These are phyloP conservation scores for Mycena amicta DNA, from an alignment of 768 basidiomycete genomes.

Conservation along the genomic window DNA sequence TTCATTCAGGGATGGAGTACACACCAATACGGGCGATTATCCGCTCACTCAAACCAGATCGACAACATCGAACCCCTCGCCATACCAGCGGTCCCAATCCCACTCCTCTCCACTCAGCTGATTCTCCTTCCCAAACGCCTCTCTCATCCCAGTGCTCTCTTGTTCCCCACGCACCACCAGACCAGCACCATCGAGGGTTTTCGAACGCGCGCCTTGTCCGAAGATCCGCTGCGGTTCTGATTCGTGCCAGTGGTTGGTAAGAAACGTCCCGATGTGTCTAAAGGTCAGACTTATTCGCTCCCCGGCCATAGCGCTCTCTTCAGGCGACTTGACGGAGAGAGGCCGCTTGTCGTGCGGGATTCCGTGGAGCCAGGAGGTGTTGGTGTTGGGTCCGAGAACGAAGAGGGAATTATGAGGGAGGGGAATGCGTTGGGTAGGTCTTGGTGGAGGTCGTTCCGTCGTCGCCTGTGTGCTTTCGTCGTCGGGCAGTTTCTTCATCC, in stretches of 20 bases:
- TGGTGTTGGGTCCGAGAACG: conserved; percentile 74
- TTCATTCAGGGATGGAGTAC: too few species aligned
- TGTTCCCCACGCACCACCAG: conserved; percentile 54
- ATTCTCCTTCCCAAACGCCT: conserved; percentile 77
- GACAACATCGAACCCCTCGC: conserved; percentile 69
- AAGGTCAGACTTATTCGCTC: conserved; percentile 82
- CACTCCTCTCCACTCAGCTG: conserved; percentile 56
- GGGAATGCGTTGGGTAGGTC: conserved; percentile 61
- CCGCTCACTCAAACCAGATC: conserved; percentile 50
- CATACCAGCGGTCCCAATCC: conserved; percentile 70
- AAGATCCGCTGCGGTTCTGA: conserved; percentile 53
- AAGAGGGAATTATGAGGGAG: conserved; percentile 85
- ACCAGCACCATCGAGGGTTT: too few species aligned
- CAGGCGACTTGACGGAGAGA: conserved; percentile 48
- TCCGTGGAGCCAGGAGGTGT: conserved; percentile 73
- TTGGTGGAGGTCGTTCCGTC: conserved; percentile 26
- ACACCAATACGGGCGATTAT: too few species aligned
- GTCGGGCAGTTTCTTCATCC: conserved; percentile 56
- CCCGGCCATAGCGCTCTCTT: conserved; percentile 56
- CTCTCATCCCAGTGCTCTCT: conserved; percentile 53
- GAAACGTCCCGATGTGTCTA: conserved; percentile 75
- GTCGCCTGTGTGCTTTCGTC: not conserved
- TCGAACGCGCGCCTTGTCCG: conserved; percentile 63
- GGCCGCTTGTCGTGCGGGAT: conserved; percentile 79
- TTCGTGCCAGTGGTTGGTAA: conserved; percentile 40